Evolutionary conservation across 208 protist genomes (phyloP), one percentile per base, ranked within the genome.

Genomic region (Trypanosoma brucei): DNA sequence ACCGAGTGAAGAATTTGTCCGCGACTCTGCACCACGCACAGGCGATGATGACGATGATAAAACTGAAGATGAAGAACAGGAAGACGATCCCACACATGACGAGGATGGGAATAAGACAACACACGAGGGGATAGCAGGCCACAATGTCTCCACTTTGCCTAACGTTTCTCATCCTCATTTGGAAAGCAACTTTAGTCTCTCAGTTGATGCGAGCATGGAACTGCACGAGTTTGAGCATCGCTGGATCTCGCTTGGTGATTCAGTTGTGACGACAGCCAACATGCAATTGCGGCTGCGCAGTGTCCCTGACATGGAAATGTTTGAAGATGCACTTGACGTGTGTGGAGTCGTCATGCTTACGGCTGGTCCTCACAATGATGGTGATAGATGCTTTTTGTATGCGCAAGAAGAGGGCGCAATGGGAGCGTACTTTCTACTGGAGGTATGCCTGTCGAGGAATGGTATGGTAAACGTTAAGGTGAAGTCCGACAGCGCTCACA

Each of bases 281-380:
- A 34, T 76, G 9, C 38, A 73, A 37, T n/a, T 81, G 46, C 51
- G 62, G 31, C 51, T 40, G 4, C 33, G 37, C 3, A 38, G 38
- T 30, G 13, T 55, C 7, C 57, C 67, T 37, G 14, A 65, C 30
- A 44, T 38, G 1, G 79, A 78, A 4, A 64, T 49, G 2, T 56
- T 84, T 31, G 78, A 83, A 65, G 63, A 73, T 11, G 55, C 44
- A 4, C 59, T 88, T 52, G 78, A 85, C 39, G 52, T 63, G 9
- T 62, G 64, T 46, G 56, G 63, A 36, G 68, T 91, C 14, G 78
- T 84, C 55, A 78, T 76, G n/a, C 67, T 88, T 22, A 79, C 81
- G 22, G 85, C 79, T 9, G 84, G 78, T 9, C 33, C n/a, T 9
- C 72, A 86, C 50, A 67, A 67, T 34, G 67, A 55, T 6, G 34